Evolutionary conservation across 2,329 filamentous ascomycete genomes (phyloP).

Genomic region (Spiromastix sp.): DNA sequence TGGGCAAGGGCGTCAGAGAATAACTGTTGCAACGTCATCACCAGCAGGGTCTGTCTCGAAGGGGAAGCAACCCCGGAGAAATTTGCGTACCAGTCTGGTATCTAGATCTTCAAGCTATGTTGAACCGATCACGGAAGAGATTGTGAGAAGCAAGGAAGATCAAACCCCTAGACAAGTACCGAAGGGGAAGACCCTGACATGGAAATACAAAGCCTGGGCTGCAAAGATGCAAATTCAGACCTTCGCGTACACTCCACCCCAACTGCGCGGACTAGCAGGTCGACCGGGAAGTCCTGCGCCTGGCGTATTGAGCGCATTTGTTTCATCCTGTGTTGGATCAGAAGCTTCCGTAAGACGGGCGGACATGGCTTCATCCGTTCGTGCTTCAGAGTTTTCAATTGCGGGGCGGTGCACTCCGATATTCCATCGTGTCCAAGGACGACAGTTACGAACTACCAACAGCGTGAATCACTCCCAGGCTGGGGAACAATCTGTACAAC

Average conservation of each 20-base stretch:
- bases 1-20: too few species aligned
- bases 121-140: too few species aligned
- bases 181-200: slow-evolving; percentile 7
- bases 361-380: background rate
- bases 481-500: background rate
- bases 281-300: slow-evolving; percentile 28
- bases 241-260: slow-evolving; percentile 9
- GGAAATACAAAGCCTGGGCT: slow-evolving; percentile 27
- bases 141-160: too few species aligned
- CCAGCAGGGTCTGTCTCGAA: too few species aligned
- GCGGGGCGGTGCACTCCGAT: background rate
- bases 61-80: too few species aligned
- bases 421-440: background rate
- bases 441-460: background rate
- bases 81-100: too few species aligned
- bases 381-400: background rate
- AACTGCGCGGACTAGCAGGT: slow-evolving; percentile 15
- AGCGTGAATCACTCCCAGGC: background rate
- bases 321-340: slow-evolving; percentile 7
- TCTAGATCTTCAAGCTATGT: too few species aligned
- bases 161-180: too few species aligned
- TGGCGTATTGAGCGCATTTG: slow-evolving; percentile 16
- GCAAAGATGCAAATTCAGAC: slow-evolving; percentile 26
- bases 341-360: background rate
- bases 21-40: too few species aligned